Base-by-base conservation (phyloP, 352 stramenopile species). In the Pythium oligandrum region DNA sequence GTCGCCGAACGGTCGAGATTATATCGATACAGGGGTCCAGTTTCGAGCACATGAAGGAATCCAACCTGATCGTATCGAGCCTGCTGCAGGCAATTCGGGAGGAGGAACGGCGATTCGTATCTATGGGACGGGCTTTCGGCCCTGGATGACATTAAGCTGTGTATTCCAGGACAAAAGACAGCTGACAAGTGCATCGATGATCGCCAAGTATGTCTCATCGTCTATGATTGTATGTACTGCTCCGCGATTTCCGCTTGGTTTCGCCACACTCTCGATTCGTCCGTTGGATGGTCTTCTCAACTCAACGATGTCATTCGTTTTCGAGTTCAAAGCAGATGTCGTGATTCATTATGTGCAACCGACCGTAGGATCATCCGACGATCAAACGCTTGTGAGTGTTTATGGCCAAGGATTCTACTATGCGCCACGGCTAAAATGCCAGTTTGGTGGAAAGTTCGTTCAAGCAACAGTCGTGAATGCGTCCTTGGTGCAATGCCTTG, bases 1-100 rank as follows among this genome's bases (percentile, higher is more conserved):
- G 4, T 70, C 62, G 4, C 57, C 62, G 10, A 70, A 70, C 35
- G 53, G 38, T 3, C 47, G 44, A 40, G 62, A 66, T 36, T 70
- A 53, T 38, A 53, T 40, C 0, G 30, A 38, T 26, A 61, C 50
- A 9, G 44, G 36, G 2, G 32, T 10, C 3, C 37, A 33, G 3
- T 43, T 69, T 32, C 51, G 56, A 12, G 42, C 44, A 4, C 61
- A 69, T 34, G 5, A 39, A 44, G n/a, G 42, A 38, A 40, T 63
- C 34, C 38, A 45, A 6, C 32, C 57, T 2, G n/a, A 30, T 1
- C 6, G 4, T n/a, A 38, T 63, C 4, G 44, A 39, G 7, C 54
- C 49, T 5, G 4, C 2, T 0, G 9, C 30, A 31, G 8, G 44
- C 4, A 46, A 39, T 48, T 26, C 12, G 9, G 30, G 50, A 33